Evolutionary conservation across 441 rosid genomes (phyloP), one percentile per base, ranked within the genome.

Genomic region (Arabidopsis hybrid): DNA sequence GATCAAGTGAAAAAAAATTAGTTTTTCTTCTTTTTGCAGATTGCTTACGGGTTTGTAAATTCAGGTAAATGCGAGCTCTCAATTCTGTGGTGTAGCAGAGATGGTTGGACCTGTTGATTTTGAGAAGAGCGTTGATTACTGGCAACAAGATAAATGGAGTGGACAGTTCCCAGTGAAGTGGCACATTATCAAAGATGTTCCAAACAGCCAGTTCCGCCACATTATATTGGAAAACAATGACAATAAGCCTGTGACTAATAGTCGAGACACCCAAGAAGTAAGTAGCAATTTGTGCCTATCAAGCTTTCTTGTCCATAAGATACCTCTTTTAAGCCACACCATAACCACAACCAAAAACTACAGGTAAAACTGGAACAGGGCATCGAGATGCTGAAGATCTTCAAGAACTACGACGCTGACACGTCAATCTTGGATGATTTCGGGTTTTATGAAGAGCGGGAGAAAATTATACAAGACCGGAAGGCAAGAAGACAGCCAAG

Each of bases 81-180:
- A 85, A 35, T 88, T 88, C 80, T 83, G 86, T 63, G 92, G 92
- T 12, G 85, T 85, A 42, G 89, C 92, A 17, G 88, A 88, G 79
- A 88, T 88, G 92, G 43, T 83, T 61, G 92, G 92, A 75, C 88
- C 87, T 29, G 88, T 88, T 72, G 88, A 88, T 67, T 88, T 88
- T 76, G 85, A 88, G 75, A 84, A 82, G 81, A 85, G 83, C 36
- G 87, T 88, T 70, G 89, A 84, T 69, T 88, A 85, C 75, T 88
- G 92, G 89, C 92, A 88, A 65, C 92, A 88, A 16, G 92, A 88
- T 74, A 88, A 86, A 75, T 88, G 92, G 92, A 84, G 45, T 69
- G 92, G 92, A 32, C 84, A 78, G 78, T 88, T 88, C 77, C 87
- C 92, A 39, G 76, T 88, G 77, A 84, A 84, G 83, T 88, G 89